Conservation (phyloP, 1,139 yeast genomes). For the Taphrina deformans region DNA sequence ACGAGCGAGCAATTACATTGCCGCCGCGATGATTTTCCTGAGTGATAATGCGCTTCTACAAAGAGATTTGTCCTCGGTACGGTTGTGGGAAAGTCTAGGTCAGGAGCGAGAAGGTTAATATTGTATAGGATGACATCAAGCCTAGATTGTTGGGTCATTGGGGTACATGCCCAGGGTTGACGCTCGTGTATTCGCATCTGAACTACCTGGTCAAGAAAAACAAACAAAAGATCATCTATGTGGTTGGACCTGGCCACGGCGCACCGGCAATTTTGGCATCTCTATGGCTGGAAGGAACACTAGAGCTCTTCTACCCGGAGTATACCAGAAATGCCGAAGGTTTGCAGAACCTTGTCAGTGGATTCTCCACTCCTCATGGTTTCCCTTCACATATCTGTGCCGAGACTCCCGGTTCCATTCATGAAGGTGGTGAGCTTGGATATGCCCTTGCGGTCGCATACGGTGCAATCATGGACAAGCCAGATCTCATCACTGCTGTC, state of each 20-base stretch:
- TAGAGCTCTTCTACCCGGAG: slow-evolving; percentile 37
- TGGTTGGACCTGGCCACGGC: slow-evolving; percentile 41
- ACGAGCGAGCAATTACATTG: slow-evolving; percentile 38
- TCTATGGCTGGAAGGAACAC: slow-evolving; percentile 39
- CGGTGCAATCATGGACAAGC: slow-evolving; percentile 40
- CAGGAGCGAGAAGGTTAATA: too few species aligned
- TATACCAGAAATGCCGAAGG: slow-evolving; percentile 37
- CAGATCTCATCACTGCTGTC: slow-evolving; percentile 38
- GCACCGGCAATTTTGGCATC: slow-evolving; percentile 41
- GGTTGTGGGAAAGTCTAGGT: too few species aligned
- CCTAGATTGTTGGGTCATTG: slow-evolving; percentile 40
- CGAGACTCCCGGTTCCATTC: slow-evolving; percentile 40
- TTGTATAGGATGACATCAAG: slow-evolving; percentile 37
- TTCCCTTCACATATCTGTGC: slow-evolving; percentile 40
- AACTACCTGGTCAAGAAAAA: slow-evolving; percentile 38
- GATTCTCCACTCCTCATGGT: slow-evolving; percentile 40
- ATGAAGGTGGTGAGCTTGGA: slow-evolving; percentile 41
- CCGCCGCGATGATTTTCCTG: slow-evolving; percentile 40
- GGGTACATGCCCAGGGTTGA: slow-evolving; percentile 40
- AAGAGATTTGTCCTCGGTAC: slow-evolving; percentile 29
- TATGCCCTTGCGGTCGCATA: slow-evolving; percentile 40
- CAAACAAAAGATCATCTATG: slow-evolving; percentile 38
- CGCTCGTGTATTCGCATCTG: slow-evolving; percentile 39
- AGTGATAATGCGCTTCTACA: slow-evolving; percentile 36
- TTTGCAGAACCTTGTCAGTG: slow-evolving; percentile 36